Conservation (phyloP, 306 rosid genomes). For the Mucuna pruriens region DNA sequence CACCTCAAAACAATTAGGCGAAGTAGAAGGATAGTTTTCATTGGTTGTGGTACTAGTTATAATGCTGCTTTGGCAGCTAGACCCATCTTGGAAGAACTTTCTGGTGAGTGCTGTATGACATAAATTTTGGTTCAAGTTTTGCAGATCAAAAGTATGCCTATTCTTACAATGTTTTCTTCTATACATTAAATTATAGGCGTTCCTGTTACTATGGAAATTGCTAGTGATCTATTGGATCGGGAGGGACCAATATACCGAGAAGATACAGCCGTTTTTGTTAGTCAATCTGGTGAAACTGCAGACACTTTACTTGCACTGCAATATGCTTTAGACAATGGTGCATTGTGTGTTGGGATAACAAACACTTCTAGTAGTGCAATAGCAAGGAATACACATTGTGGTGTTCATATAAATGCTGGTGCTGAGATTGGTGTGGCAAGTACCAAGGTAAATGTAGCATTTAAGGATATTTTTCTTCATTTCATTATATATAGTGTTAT, state of each 20-base stretch:
- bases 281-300: constrained; percentile 99
- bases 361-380: constrained; percentile 95
- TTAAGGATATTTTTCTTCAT: constrained; percentile 27
- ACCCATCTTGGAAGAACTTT: constrained; percentile 97
- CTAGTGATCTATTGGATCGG: constrained; percentile 96
- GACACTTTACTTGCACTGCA: constrained; percentile 90
- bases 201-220: constrained; percentile 99
- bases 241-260: constrained; percentile 96
- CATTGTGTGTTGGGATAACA: constrained; percentile 95
- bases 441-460: constrained; percentile 77
- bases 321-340: constrained; percentile 95
- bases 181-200: constrained; percentile 61
- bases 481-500: constrained; percentile 27
- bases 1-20: constrained; percentile 97
- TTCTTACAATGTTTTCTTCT: constrained; percentile 32
- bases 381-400: constrained; percentile 95
- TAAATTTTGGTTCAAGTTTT: constrained; percentile 21
- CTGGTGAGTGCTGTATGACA: constrained; percentile 63
- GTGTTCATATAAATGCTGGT: constrained; percentile 98
- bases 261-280: constrained; percentile 96
- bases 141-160: constrained; percentile 14
- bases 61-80: constrained; percentile 99
- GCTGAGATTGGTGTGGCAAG: constrained; percentile 99
- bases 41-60: constrained; percentile 98
- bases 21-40: constrained; percentile 87